phyloP scores from a whole-genome alignment of 2,329 filamentous ascomycete genomes.

The Daldinia sp. region DNA sequence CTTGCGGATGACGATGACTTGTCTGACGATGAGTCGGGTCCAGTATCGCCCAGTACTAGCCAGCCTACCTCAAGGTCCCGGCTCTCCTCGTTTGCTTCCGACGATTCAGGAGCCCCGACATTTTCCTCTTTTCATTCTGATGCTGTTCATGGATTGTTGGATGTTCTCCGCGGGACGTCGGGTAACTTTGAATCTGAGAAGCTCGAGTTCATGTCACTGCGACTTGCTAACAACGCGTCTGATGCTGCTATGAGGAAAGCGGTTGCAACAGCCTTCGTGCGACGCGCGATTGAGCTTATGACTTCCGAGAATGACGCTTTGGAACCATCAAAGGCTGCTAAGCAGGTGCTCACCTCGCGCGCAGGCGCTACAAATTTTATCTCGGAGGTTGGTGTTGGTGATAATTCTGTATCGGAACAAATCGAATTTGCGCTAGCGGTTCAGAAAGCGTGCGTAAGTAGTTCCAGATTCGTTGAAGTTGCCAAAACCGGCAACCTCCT shows the following conservation, averaged over 20 bases:
- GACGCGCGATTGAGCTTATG: conserved; percentile 78
- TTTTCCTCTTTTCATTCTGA: conserved; percentile 82
- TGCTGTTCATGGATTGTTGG: conserved; percentile 86
- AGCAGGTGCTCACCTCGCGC: conserved; percentile 67
- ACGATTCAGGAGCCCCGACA: conserved; percentile 72
- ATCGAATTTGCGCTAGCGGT: conserved; percentile 85
- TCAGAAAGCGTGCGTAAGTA: conserved; percentile 80
- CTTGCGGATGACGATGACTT: conserved; percentile 73
- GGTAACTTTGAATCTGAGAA: conserved; percentile 85
- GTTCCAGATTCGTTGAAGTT: conserved; percentile 68
- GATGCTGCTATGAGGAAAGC: conserved; percentile 89
- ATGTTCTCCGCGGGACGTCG: conserved; percentile 80
- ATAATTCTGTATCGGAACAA: conserved; percentile 79
- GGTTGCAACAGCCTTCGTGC: conserved; percentile 86
- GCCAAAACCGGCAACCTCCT: conserved; percentile 71
- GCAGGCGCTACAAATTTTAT: conserved; percentile 68
- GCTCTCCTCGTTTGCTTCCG: conserved; percentile 78
- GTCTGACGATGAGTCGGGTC: conserved; percentile 72
- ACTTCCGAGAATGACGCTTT: conserved; percentile 59
- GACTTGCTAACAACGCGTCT: conserved; percentile 89
- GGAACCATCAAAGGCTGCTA: conserved; percentile 74
- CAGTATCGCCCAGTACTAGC: conserved; percentile 63
- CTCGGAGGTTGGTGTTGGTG: conserved; percentile 70
- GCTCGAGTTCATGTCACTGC: conserved; percentile 92
- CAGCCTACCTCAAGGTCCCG: conserved; percentile 75